phyloP scores from a whole-genome alignment of 2,329 filamentous ascomycete species.

The Cryoendolithus antarcticus region DNA sequence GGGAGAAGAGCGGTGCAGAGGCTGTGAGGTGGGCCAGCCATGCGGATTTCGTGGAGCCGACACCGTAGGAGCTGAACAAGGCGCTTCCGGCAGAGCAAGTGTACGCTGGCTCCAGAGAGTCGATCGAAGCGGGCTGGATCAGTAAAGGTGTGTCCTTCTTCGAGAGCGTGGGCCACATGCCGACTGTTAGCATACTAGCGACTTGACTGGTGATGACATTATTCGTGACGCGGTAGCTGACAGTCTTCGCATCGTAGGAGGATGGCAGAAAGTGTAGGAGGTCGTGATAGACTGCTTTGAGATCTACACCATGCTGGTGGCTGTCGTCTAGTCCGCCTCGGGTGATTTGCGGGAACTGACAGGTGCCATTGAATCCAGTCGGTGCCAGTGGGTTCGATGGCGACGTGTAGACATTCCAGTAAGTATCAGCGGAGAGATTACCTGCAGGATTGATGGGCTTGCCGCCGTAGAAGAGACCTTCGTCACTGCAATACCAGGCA shows the following conservation, averaged over 20 bases:
- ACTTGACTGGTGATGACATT: slow-evolving; percentile 76
- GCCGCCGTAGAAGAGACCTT: slow-evolving; percentile 58
- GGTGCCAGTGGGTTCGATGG: slow-evolving; percentile 54
- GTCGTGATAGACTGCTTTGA: slow-evolving; percentile 64
- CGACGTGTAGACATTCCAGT: slow-evolving; percentile 53
- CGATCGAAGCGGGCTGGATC: slow-evolving; percentile 45
- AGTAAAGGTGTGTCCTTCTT: slow-evolving; percentile 24
- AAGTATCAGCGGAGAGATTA: slow-evolving; percentile 43
- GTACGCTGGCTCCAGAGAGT: slow-evolving; percentile 66
- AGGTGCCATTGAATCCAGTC: slow-evolving; percentile 58
- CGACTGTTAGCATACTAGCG: slow-evolving; percentile 59
- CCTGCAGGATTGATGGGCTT: slow-evolving; percentile 38
- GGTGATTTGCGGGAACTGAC: slow-evolving; percentile 74
- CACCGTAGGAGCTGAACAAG: slow-evolving; percentile 34
- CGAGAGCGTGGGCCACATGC: slow-evolving; percentile 45
- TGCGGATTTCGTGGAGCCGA: slow-evolving; percentile 31
- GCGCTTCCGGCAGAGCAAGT: slow-evolving; percentile 43
- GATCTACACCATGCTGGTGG: slow-evolving; percentile 61
- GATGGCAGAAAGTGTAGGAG: slow-evolving; percentile 55
- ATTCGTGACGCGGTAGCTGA: slow-evolving; percentile 63
- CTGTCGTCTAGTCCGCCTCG: slow-evolving; percentile 59
- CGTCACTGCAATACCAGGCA: slow-evolving; percentile 59
- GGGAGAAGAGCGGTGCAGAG: slow-evolving; percentile 42
- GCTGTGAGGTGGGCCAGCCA: slow-evolving; percentile 56
- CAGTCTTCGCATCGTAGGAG: slow-evolving; percentile 30